Evolutionary conservation across 805 yeast genomes (phyloP).

Genomic region (Suhomyces tanzawaensis): DNA sequence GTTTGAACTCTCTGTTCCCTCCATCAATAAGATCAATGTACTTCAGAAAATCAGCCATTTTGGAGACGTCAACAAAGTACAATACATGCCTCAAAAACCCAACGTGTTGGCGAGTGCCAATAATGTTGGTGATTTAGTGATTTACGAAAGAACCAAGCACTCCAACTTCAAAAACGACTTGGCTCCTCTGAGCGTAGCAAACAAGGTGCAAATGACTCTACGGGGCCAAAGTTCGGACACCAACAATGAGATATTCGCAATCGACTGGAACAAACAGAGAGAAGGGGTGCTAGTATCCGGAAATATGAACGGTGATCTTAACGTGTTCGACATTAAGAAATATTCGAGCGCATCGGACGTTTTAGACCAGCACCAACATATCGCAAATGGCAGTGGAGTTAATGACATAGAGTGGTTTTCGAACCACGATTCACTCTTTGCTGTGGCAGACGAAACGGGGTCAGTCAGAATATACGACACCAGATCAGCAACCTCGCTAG

Average conservation of each 20-base stretch:
- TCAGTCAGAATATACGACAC: conserved; percentile 51
- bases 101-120: conserved; percentile 74
- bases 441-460: conserved; percentile 66
- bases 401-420: conserved; percentile 75
- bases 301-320: conserved; percentile 60
- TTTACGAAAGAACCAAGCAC: conserved; percentile 85
- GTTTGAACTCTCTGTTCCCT: conserved; percentile 29
- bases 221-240: conserved; percentile 22
- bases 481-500: conserved; percentile 27
- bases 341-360: conserved; percentile 10
- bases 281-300: conserved; percentile 64
- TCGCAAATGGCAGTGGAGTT: conserved; percentile 41
- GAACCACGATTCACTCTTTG: conserved; percentile 58
- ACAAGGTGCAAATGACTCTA: conserved; percentile 53
- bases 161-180: conserved; percentile 30
- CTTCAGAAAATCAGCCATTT: conserved; percentile 62
- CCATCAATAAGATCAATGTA: conserved; percentile 27
- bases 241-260: conserved; percentile 61
- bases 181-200: conserved; percentile 25
- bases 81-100: conserved; percentile 82
- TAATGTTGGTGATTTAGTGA: conserved; percentile 58
- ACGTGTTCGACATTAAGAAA: conserved; percentile 65
- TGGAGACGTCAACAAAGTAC: conserved; percentile 72
- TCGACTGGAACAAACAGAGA: conserved; percentile 67
- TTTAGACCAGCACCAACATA: neutral